These are phyloP conservation scores for Geranium brycei DNA, from an alignment of 345 rosid genomes.

Conservation along the genomic window DNA sequence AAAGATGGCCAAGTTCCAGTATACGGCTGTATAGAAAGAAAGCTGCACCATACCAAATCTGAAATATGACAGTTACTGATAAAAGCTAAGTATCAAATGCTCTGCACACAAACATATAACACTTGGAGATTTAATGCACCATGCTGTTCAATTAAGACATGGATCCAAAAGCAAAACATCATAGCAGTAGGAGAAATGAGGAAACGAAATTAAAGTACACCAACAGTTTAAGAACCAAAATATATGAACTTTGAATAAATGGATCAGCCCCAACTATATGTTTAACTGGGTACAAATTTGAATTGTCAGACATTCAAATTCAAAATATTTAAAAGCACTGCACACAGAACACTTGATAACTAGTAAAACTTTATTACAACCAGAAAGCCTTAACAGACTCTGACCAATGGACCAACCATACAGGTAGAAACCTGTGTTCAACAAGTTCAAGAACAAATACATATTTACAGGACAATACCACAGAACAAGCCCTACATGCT, in stretches of 20 bases:
- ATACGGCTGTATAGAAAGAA: conserved; percentile 10
- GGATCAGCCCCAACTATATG: no score
- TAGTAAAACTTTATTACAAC: background rate
- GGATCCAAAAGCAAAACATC: no score
- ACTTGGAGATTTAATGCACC: background rate
- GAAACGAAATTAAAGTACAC: no score
- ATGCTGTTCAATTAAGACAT: no score
- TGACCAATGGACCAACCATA: background rate
- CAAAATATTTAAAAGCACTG: background rate
- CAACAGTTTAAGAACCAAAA: no score
- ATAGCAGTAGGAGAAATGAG: no score
- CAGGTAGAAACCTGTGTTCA: background rate
- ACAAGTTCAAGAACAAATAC: background rate
- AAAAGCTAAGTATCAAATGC: background rate
- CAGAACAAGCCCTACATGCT: background rate
- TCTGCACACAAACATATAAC: no score
- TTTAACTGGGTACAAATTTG: no score
- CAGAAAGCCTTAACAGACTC: background rate
- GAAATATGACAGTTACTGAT: background rate
- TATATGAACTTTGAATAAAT: no score
- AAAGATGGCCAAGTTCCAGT: conserved; percentile 40
- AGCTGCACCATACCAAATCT: background rate
- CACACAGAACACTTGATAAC: background rate
- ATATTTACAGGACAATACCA: background rate
- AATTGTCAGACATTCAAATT: no score